phyloP scores from a whole-genome alignment of 441 rosid genomes.

The Eugenia klotzschiana region DNA sequence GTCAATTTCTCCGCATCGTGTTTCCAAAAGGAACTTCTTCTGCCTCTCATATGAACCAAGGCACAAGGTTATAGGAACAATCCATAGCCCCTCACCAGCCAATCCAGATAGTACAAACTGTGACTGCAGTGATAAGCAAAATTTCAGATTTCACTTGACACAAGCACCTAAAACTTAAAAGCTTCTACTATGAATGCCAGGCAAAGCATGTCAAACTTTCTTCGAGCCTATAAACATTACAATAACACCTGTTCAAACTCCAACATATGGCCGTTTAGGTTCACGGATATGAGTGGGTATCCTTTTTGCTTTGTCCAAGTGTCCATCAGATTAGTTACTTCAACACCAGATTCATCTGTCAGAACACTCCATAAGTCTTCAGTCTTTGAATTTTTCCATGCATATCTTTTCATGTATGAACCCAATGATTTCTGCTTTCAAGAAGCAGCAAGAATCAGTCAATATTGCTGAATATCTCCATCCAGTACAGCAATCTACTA shows the following conservation, averaged over 20 bases:
- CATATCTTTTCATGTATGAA: slow-evolving; percentile 18
- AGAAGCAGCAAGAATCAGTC: not conserved
- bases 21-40: slow-evolving; percentile 18
- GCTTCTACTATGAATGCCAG: not conserved
- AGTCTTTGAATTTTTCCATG: slow-evolving; percentile 24
- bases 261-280: slow-evolving; percentile 5
- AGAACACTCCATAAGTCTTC: slow-evolving; percentile 21
- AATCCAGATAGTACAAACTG: slow-evolving; percentile 16
- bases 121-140: slow-evolving; percentile 4
- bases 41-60: slow-evolving; percentile 10
- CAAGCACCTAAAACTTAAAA: not conserved
- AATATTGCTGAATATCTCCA: not conserved
- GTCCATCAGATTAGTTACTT: slow-evolving; percentile 17
- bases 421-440: slow-evolving; percentile 15
- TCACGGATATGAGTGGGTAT: slow-evolving; percentile 19
- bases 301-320: slow-evolving; percentile 31
- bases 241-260: slow-evolving; percentile 23
- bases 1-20: slow-evolving; percentile 13
- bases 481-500: not conserved
- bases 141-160: not conserved
- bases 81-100: slow-evolving; percentile 21
- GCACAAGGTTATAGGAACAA: slow-evolving; percentile 20
- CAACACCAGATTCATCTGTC: slow-evolving; percentile 15
- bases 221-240: not conserved
- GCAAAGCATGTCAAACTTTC: not conserved